Base-by-base conservation (phyloP, 2,329 filamentous ascomycete genomes). In the Penicillium psychrosexuale region DNA sequence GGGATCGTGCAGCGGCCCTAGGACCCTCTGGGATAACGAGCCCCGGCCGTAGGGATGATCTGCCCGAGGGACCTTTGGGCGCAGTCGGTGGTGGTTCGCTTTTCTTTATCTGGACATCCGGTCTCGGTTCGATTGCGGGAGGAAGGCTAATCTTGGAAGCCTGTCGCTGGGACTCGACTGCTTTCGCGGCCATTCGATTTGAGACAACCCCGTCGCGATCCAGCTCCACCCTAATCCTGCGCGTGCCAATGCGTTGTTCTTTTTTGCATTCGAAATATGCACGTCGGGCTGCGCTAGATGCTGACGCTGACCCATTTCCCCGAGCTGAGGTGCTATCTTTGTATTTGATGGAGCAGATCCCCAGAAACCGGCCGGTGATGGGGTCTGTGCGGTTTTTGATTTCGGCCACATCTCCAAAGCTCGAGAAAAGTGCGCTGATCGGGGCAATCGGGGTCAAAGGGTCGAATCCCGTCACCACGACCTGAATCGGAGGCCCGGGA, bases 381-480 rank as follows among this genome's bases (percentile, higher is more conserved):
- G 94, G 94, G 72, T 99, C 91, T 67, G 95, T 93, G 71, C 95
- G 93, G 69, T 97, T 97, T 68, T 90, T 91, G 65, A 95, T 88
- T 68, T 92, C 89, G 42, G 88, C 88, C 60, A 99, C 92, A 55
- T 96, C 90, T 50, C 72, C 74, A 63, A 75, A 75, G 47, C 72
- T 74, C n/a, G 71, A 70, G 53, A 74, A 73, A 15, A 74, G 62
- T 5, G 71, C 70, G 42, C 57, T 73, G 52, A 74, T 74, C 11
- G 67, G 70, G 47, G 71, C 68, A 37, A 96, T 90, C 12, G 90
- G 84, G 38, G 89, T 87, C 61, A 97, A 78, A 7, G 93, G 92
- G 72, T 97, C 94, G 71, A 97, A 97, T n/a, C 91, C 91, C n/a
- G 87, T 92, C 19, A 97, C 91, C 4, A 97, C 87, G 46, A 99